Evolutionary conservation across 2,329 filamentous ascomycete genomes (phyloP).

Genomic region (Phyllosticta capitalensis): DNA sequence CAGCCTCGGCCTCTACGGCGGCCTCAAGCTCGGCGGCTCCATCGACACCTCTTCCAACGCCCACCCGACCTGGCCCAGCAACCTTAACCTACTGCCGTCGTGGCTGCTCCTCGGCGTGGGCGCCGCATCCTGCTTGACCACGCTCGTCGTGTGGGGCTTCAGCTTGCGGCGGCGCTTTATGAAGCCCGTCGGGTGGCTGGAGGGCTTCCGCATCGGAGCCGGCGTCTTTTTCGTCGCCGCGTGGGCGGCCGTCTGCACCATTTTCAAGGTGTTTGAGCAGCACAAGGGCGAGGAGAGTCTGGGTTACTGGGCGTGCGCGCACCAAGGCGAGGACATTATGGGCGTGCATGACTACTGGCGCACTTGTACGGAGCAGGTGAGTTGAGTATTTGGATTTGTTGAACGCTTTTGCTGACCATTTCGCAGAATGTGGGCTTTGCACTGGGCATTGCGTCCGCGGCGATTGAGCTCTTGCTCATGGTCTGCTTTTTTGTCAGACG

Average conservation of each 20-base stretch:
- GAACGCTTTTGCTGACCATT: neutral
- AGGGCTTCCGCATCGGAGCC: conserved; percentile 10
- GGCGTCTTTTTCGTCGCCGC: conserved; percentile 17
- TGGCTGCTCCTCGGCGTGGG: conserved; percentile 7
- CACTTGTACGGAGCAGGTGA: conserved; percentile 13
- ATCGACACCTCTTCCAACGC: neutral
- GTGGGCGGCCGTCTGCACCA: conserved; percentile 15
- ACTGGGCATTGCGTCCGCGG: neutral
- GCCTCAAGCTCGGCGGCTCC: neutral
- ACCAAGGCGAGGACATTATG: neutral
- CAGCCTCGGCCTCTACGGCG: conserved; percentile 8
- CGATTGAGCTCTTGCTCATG: conserved; percentile 4
- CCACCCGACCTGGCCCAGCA: conserved; percentile 6
- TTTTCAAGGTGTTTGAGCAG: conserved; percentile 13
- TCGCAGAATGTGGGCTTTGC: conserved; percentile 1
- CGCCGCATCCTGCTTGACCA: neutral
- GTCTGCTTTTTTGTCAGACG: neutral
- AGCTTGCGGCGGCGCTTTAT: conserved; percentile 12
- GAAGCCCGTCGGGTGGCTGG: conserved; percentile 12
- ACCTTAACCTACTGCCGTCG: neutral
- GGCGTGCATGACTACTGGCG: neutral
- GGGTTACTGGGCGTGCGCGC: neutral
- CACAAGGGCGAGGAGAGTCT: neutral
- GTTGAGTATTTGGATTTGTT: neutral
- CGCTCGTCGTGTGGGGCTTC: neutral